Base-by-base conservation (phyloP, 2,329 filamentous ascomycete species). In the Alternaria atra region DNA sequence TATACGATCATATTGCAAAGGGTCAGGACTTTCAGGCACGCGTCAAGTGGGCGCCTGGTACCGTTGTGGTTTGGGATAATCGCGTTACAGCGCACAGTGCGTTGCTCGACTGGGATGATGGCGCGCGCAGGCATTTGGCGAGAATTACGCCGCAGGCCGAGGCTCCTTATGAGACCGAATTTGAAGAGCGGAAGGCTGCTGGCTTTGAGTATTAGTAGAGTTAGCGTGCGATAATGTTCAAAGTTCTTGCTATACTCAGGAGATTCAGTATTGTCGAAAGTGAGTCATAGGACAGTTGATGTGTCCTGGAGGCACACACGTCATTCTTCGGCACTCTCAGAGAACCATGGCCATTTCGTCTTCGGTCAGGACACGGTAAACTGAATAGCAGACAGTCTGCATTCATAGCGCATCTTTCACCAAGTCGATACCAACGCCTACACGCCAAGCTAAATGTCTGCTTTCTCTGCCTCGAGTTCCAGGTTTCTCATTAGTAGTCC, bases 31-130 rank as follows among this genome's bases (percentile, higher is more conserved):
- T 93, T 76, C 91, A 94, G 69, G 84, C 84, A 5, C 86, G 91
- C 25, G 85, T 97, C 51, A 91, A 90, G 77, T 96, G 92, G 92
- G 88, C 88, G 68, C 84, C 87, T 43, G 86, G 87, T n/a, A 94
- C 91, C 0, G 92, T 96, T 1, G 91, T 95, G 2, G 88, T 94
- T 1, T 96, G 92, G 92, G 92, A 95, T 77, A 95, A 94, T 81
- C 84, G 92, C 32, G 87, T 94, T 0, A 93, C 91, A 9, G 86
- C 88, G 68, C 92, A 97, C 77, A 90, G 90, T 6, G 92, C 92
- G 2, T 81, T 94, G 39, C 82, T 94, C 4, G 92, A 96, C 76
- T 97, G 92, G 92, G 87, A 90, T 68, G 87, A 87, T 74, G 92
- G 92, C 3, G 88, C 92, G 77, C 84, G 93, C 60, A 85, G 93